Evolutionary conservation across 495 filamentous ascomycete genomes (phyloP), one percentile per base, ranked within the genome.

Genomic region (Hypoxylon lienhwacheense): DNA sequence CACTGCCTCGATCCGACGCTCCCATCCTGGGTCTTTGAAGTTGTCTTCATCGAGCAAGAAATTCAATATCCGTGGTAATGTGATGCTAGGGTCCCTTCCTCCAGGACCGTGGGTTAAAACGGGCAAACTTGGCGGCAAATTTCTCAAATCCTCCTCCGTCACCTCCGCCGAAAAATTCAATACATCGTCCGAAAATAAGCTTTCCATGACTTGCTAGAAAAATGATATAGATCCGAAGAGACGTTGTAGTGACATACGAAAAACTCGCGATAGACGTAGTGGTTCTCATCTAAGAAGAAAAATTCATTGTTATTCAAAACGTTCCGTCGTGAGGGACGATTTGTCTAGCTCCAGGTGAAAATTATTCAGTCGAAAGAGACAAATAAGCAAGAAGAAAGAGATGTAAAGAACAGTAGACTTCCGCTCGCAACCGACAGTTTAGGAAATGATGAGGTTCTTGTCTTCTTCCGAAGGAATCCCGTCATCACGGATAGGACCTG

Each of bases 11-110:
- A 65, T 14, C 14, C 29, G 57, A 7, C 7, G 14, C 3, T 29
- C 2, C 56, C 57, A 67, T 29, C 15, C 19, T 10, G 20, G 36
- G 46, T 47, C 24, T 21, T 49, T 51, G 7, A 25, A 32, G 15
- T n/a, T 33, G 20, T 67, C 58, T 22, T 67, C 59, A n/a, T 67
- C 58, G 28, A 31, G 25, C 8, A 67, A 44, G 32, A 53, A 67
- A 26, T 52, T 34, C 4, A 59, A 4, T 12, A 67, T 62, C 0
- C 22, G 35, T 11, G 54, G 57, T 3, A 67, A 40, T 10, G 25
- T 40, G 26, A 37, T 3, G 7, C n/a, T 29, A 10, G 58, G 58
- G 7, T 61, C 42, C 25, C 14, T 46, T 8, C 58, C 58, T 5
- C n/a, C 32, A 12, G 58, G 58, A 6, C 58, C 58, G n/a, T n/a